These are phyloP conservation scores for Acanthamoeba polyphaga DNA, from an alignment of 208 protist species.

Conservation along the genomic window DNA sequence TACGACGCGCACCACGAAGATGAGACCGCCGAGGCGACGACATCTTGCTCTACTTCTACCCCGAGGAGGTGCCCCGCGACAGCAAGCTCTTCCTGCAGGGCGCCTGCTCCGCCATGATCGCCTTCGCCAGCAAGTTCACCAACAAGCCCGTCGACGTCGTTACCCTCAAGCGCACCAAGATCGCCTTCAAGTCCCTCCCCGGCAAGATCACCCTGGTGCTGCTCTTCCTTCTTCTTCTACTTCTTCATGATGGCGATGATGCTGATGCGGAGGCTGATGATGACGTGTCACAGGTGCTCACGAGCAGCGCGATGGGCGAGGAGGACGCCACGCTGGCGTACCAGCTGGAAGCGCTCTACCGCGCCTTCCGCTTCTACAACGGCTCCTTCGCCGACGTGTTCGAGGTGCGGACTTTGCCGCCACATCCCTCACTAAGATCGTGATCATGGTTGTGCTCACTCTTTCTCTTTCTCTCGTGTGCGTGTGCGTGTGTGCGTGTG, in stretches of 20 bases:
- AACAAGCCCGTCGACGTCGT: conserved; percentile 45
- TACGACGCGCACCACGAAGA: conserved; percentile 66
- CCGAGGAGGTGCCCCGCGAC: conserved; percentile 61
- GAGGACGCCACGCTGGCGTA: conserved; percentile 48
- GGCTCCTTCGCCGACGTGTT: conserved; percentile 65
- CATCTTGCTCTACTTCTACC: conserved; percentile 73
- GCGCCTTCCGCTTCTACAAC: conserved; percentile 72
- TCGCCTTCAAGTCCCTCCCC: conserved; percentile 65
- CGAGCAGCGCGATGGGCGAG: conserved; percentile 8
- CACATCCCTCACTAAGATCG: neutral
- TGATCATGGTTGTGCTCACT: too few species aligned
- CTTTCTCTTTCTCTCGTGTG: too few species aligned
- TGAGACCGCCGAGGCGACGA: conserved; percentile 65
- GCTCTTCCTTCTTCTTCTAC: neutral
- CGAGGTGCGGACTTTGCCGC: neutral
- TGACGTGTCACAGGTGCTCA: conserved; percentile 6
- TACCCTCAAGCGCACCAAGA: conserved; percentile 65
- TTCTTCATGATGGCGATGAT: neutral
- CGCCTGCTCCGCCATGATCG: conserved; percentile 58
- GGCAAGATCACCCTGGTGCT: conserved; percentile 51
- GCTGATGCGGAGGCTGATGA: neutral
- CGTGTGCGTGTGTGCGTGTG: neutral
- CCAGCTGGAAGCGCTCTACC: conserved; percentile 64
- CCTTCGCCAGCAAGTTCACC: conserved; percentile 71
- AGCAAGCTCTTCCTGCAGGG: conserved; percentile 71